Evolutionary conservation across 2,329 filamentous ascomycete genomes (phyloP).

Genomic region (Fusarium musae): DNA sequence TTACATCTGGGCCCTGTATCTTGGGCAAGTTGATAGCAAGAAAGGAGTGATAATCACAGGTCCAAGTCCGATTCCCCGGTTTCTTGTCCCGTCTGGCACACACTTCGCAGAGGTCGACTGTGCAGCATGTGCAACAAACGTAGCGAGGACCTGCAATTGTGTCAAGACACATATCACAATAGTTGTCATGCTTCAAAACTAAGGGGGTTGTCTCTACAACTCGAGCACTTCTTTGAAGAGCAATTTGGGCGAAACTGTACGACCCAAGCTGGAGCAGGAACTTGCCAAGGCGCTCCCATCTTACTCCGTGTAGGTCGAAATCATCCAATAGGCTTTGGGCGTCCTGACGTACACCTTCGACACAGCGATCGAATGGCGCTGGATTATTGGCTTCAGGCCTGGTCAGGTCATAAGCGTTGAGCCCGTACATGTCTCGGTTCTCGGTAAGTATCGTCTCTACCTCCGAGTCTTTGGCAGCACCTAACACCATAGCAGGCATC

Average conservation of each 20-base stretch:
- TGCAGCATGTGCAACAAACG: conserved; percentile 19
- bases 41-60: conserved; percentile 20
- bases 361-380: not conserved
- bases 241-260: conserved; percentile 23
- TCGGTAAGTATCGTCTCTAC: conserved; percentile 9
- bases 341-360: conserved; percentile 13
- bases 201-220: conserved; percentile 9
- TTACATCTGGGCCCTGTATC: not conserved
- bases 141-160: not conserved
- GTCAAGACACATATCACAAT: conserved; percentile 24
- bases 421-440: conserved; percentile 27
- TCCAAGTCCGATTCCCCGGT: conserved; percentile 19
- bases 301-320: not conserved
- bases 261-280: conserved; percentile 19
- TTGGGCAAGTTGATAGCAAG: not conserved
- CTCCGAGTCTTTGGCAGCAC: conserved; percentile 5
- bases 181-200: conserved; percentile 10
- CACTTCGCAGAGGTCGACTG: conserved; percentile 9
- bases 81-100: conserved; percentile 8
- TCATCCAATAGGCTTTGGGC: conserved; percentile 18
- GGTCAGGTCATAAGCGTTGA: conserved; percentile 12
- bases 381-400: not conserved
- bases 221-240: conserved; percentile 17
- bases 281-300: conserved; percentile 25
- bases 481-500: conserved; percentile 22